These are phyloP conservation scores for Coprinellus micaceus DNA, from an alignment of 768 basidiomycete genomes.

Conservation along the genomic window DNA sequence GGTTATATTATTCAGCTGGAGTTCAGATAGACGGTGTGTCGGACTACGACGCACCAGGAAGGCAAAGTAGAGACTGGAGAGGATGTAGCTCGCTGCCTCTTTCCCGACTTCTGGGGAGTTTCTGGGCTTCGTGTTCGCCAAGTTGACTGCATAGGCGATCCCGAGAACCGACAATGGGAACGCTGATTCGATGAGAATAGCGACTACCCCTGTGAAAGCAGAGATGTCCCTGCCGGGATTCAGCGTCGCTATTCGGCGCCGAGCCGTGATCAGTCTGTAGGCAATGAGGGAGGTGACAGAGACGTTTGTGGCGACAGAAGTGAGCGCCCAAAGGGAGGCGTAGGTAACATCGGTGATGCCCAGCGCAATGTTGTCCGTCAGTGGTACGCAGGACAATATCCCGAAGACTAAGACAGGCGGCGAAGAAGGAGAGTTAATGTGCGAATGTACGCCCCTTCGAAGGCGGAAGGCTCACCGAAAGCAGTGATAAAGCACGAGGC, in stretches of 20 bases:
- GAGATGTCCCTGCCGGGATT: too few relatives aligned
- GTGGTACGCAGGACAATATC: not conserved
- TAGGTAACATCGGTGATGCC: not conserved
- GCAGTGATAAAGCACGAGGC: not conserved
- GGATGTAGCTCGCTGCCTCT: not conserved
- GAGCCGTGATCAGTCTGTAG: not conserved
- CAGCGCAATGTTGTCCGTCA: not conserved
- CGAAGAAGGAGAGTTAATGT: not conserved
- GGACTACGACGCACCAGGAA: not conserved
- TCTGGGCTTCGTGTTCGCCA: not conserved
- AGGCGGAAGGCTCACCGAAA: not conserved
- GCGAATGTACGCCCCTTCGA: not conserved
- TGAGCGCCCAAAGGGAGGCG: not conserved
- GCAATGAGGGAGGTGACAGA: not conserved
- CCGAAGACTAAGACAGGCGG: too few relatives aligned
- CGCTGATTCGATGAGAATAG: constrained; percentile 1
- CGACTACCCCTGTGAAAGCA: not conserved
- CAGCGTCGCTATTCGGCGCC: not conserved
- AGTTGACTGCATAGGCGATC: not conserved
- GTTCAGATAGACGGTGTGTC: not conserved
- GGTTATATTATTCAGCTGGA: not conserved
- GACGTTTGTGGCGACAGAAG: constrained; percentile 1
- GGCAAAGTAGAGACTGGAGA: not conserved
- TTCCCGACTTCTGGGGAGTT: not conserved
- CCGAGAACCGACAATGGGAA: not conserved